Conservation (phyloP, 2,329 filamentous ascomycete genomes). For the Fusarium sp. region DNA sequence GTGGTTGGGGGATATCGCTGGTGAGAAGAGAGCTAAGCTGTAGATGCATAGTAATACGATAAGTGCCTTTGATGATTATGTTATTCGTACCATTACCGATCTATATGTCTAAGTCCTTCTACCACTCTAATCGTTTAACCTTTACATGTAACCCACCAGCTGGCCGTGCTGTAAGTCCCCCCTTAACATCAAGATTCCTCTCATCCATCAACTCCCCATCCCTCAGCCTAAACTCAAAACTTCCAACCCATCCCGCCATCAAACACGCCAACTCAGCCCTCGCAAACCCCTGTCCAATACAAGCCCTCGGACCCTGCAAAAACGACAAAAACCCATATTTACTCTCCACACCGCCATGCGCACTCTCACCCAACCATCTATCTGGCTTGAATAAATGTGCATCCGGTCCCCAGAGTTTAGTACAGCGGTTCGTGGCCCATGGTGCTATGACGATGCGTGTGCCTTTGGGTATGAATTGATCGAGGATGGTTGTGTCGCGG, state of each 20-base stretch:
- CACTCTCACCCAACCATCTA: slow-evolving; percentile 70
- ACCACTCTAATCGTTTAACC: slow-evolving; percentile 54
- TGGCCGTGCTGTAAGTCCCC: slow-evolving; percentile 76
- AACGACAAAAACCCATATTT: slow-evolving; percentile 86
- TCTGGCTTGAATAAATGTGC: slow-evolving; percentile 80
- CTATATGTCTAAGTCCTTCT: no score
- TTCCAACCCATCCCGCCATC: slow-evolving; percentile 79
- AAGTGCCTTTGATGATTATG: no score
- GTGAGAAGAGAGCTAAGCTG: neutral
- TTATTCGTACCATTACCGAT: no score
- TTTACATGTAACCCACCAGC: slow-evolving; percentile 75
- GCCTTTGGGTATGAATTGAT: slow-evolving; percentile 72
- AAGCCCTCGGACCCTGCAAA: slow-evolving; percentile 83
- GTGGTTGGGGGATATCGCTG: neutral
- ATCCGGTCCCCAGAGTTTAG: slow-evolving; percentile 77
- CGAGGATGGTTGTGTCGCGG: slow-evolving; percentile 70
- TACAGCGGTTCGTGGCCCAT: slow-evolving; percentile 74
- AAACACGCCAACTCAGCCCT: slow-evolving; percentile 86
- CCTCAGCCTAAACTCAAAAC: slow-evolving; percentile 70
- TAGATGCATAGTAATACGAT: neutral
- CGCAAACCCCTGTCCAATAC: slow-evolving; percentile 84
- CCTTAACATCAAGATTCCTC: slow-evolving; percentile 71
- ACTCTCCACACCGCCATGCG: slow-evolving; percentile 74
- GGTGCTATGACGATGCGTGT: slow-evolving; percentile 74
- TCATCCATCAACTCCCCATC: slow-evolving; percentile 71